Percentiles rank a stretch among this genome's conserved stretches.
Evolutionary conservation across 164 flowering plant genomes (phyloP).

Genomic region (Liriodendron chinense): DNA sequence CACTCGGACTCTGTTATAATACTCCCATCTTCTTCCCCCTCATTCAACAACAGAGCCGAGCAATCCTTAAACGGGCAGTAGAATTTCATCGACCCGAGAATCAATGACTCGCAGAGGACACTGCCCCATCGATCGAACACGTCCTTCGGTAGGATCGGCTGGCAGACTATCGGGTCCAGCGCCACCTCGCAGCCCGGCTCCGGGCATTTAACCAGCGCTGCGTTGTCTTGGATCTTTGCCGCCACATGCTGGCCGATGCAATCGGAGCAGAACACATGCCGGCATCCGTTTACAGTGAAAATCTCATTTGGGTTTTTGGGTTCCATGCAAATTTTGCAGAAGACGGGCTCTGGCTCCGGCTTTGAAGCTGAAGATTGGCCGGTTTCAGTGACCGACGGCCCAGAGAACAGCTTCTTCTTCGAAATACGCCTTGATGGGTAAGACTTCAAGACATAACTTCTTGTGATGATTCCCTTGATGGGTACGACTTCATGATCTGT

Average conservation of each 20-base stretch:
- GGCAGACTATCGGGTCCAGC: slow-evolving; percentile 25
- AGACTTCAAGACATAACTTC: neutral
- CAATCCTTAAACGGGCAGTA: slow-evolving; percentile 26
- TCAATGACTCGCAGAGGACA: slow-evolving; percentile 5
- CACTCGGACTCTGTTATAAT: slow-evolving; percentile 24
- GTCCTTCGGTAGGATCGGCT: slow-evolving; percentile 15
- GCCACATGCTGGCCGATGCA: slow-evolving; percentile 36
- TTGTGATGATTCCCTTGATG: neutral
- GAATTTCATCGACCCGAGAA: slow-evolving; percentile 3
- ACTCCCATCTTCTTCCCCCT: neutral
- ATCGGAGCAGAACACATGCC: slow-evolving; percentile 32
- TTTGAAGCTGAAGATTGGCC: neutral
- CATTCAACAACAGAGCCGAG: slow-evolving; percentile 17
- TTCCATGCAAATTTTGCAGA: slow-evolving; percentile 23
- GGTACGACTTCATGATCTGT: neutral
- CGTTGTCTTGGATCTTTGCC: slow-evolving; percentile 14
- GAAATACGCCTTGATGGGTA: neutral
- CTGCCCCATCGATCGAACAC: slow-evolving; percentile 23
- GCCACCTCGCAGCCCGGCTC: slow-evolving; percentile 19
- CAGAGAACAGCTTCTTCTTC: neutral
- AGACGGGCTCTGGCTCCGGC: neutral
- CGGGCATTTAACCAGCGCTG: slow-evolving; percentile 27
- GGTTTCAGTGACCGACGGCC: neutral
- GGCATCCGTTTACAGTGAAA: slow-evolving; percentile 17
- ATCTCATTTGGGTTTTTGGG: neutral